Evolutionary conservation across 2,329 filamentous ascomycete species (phyloP), one percentile per base, ranked within the genome.

Genomic region (Talaromyces rugulosus): DNA sequence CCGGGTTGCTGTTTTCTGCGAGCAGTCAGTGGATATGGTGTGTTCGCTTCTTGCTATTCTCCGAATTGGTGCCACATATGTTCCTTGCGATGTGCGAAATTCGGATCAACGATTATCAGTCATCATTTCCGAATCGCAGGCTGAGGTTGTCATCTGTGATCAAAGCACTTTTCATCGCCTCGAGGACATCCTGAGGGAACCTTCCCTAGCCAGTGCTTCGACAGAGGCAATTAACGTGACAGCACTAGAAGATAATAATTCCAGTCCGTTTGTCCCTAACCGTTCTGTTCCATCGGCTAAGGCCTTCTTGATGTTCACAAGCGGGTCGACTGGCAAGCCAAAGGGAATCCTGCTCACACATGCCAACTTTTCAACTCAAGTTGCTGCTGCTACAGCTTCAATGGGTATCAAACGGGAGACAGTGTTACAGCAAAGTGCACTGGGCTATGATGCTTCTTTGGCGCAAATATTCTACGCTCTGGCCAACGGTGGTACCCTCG

Each of bases 51-150:
- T 65, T 44, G 81, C 77, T 7, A 77, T 82, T 44, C 64, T 74
- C 59, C 68, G 72, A 0, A 57, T 77, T 12, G 80, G 79, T 1
- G 72, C 40, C 2, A 56, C 65, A 3, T 77, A 72, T 58, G 62
- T 76, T 3, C 74, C 74, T 1, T 68, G 83, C 0, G 82, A 83
- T 59, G 53, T 69, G 0, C 63, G 67, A 0, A 72, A 68, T 9
- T 67, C 72, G 1, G 16, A 69, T 0, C 23, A 67, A 6, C 70
- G 80, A 1, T 72, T 80, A 0, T 60, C 66, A 0, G 34, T 34
- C 5, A 56, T 62, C 4, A 71, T 78, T 2, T 69, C 70, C 2
- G 33, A 34, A 11, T 34, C 33, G 8, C 33, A 34, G 33, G 33
- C 9, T 34, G 33, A 34, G 8, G 33, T 34, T 34, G 33, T 34